A percentile compares a stretch with the other conserved stretches of the same genome.
Conservation (phyloP, 768 basidiomycete species). For the Leccinum variicolor region DNA sequence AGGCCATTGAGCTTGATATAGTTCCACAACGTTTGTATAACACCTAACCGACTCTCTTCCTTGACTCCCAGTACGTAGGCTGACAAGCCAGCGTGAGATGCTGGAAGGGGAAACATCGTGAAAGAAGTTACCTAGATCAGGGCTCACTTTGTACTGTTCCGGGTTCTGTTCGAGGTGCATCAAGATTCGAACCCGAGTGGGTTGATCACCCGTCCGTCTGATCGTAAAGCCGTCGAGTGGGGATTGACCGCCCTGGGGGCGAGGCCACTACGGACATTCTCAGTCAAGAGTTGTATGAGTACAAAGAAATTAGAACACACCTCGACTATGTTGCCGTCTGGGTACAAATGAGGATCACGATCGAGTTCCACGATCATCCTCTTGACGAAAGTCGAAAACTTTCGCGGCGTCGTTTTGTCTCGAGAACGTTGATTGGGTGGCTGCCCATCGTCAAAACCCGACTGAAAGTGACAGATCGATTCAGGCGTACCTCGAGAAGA, state of each 20-base stretch:
- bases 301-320: conserved; percentile 36
- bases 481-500: conserved; percentile 63
- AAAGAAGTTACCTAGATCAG: conserved; percentile 58
- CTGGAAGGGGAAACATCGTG: neutral
- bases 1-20: conserved; percentile 83
- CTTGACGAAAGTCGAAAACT: conserved; percentile 85
- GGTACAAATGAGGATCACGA: conserved; percentile 73
- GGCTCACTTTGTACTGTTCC: conserved; percentile 76
- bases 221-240: conserved; percentile 85
- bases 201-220: conserved; percentile 73
- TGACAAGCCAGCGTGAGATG: conserved; percentile 22
- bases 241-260: conserved; percentile 51
- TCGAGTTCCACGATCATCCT: conserved; percentile 85
- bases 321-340: conserved; percentile 88
- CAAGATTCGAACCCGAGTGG: conserved; percentile 78
- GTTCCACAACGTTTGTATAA: conserved; percentile 85
- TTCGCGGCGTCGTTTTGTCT: conserved; percentile 61
- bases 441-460: conserved; percentile 29
- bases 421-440: conserved; percentile 57
- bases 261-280: conserved; percentile 52
- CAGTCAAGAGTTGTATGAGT: neutral
- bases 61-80: conserved; percentile 71
- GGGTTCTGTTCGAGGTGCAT: conserved; percentile 85
- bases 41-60: conserved; percentile 79
- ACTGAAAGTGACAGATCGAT: neutral